Conservation (phyloP, 495 filamentous ascomycete genomes). For the Daldinia grandis region DNA sequence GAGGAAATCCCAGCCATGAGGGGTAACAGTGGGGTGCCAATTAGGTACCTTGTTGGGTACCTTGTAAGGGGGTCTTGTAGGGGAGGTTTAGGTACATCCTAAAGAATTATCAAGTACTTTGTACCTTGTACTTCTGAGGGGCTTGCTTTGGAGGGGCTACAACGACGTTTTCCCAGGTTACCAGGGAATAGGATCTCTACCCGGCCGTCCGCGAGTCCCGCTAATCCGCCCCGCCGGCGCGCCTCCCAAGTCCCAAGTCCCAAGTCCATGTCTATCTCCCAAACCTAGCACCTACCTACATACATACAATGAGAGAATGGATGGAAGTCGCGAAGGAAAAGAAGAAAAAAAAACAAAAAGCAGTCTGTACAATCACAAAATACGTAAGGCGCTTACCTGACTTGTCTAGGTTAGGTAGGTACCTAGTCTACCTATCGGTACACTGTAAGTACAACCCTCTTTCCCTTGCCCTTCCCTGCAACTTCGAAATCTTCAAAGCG, state of each 20-base stretch:
- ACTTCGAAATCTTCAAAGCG: slow-evolving; percentile 5
- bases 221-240: slow-evolving; percentile 35
- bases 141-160: slow-evolving; percentile 14
- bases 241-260: slow-evolving; percentile 4
- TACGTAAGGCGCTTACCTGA: slow-evolving; percentile 5
- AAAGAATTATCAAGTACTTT: not conserved
- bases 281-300: slow-evolving; percentile 18
- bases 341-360: not conserved
- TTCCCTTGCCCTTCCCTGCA: not conserved
- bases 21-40: slow-evolving; percentile 3
- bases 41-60: not conserved
- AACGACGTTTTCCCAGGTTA: slow-evolving; percentile 3
- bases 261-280: not conserved
- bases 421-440: not conserved
- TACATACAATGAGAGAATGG: slow-evolving; percentile 1
- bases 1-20: slow-evolving; percentile 4
- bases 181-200: slow-evolving; percentile 22
- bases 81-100: not conserved
- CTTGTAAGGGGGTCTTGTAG: not conserved
- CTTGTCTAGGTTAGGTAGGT: not conserved
- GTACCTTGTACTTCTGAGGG: not conserved
- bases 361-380: slow-evolving; percentile 5
- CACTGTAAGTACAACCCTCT: not conserved
- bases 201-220: slow-evolving; percentile 31
- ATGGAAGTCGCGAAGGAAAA: slow-evolving; percentile 14